A percentile compares a stretch with the other conserved stretches of the same genome.
Conservation (phyloP, 2,329 filamentous ascomycete genomes). For the Chrysoporthe puriensis region DNA sequence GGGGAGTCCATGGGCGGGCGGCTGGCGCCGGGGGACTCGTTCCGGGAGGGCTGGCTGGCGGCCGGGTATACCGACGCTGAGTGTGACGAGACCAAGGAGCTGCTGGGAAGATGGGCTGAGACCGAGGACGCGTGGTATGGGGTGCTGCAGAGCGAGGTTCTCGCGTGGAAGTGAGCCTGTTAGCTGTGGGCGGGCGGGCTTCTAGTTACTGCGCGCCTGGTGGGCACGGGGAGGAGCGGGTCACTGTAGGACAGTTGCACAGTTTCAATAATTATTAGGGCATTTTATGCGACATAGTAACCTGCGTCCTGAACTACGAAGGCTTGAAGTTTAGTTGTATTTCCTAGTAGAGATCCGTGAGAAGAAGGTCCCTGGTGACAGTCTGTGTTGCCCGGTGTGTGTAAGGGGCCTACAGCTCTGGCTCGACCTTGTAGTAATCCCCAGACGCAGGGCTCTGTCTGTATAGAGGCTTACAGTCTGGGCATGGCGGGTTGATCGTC, state of each 20-base stretch:
- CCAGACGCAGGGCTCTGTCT: slow-evolving; percentile 4
- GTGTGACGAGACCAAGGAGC: slow-evolving; percentile 38
- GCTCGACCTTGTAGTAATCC: not conserved
- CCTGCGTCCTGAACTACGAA: not conserved
- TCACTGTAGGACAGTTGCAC: too few species aligned
- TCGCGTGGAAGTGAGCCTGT: slow-evolving; percentile 43
- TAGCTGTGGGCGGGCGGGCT: not conserved
- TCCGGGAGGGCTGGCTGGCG: slow-evolving; percentile 40
- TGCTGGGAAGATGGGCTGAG: slow-evolving; percentile 40
- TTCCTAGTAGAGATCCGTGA: not conserved
- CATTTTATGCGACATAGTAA: too few species aligned
- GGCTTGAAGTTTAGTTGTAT: not conserved
- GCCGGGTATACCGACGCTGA: slow-evolving; percentile 42
- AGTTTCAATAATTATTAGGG: too few species aligned
- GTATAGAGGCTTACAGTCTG: not conserved
- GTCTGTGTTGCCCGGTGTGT: not conserved
- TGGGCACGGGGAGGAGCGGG: too few species aligned
- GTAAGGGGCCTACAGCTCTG: not conserved
- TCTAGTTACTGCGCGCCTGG: too few species aligned
- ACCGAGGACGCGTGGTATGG: slow-evolving; percentile 44
- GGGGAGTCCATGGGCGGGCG: slow-evolving; percentile 35
- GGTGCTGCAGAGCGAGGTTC: slow-evolving; percentile 42
- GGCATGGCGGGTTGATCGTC: not conserved
- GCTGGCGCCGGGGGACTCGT: slow-evolving; percentile 30
- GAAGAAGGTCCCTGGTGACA: not conserved